These are phyloP conservation scores for Tremellales sp. DNA, from an alignment of 1,284 basidiomycete genomes.

Conservation along the genomic window DNA sequence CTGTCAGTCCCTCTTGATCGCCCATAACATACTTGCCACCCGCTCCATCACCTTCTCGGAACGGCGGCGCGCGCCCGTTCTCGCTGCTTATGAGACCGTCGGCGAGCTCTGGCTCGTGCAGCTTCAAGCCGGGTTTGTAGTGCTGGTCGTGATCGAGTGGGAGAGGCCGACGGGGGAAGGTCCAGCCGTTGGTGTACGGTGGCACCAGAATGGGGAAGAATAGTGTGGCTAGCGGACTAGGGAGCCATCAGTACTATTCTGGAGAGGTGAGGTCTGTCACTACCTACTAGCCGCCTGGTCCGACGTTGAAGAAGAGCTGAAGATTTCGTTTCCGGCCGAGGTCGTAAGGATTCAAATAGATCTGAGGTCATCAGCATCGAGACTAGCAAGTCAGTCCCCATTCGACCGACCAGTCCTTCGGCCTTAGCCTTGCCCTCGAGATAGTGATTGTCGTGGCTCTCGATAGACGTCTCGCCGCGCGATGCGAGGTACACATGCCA, in stretches of 20 bases:
- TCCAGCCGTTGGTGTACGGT: conserved; percentile 80
- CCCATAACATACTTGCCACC: conserved; percentile 52
- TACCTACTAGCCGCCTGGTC: conserved; percentile 71
- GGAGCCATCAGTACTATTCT: not conserved
- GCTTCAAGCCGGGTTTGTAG: conserved; percentile 7
- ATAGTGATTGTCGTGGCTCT: conserved; percentile 78
- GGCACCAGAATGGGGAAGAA: conserved; percentile 73
- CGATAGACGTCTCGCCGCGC: conserved; percentile 85
- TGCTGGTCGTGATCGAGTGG: conserved; percentile 11
- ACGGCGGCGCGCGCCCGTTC: conserved; percentile 8
- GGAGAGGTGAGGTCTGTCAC: conserved; percentile 1
- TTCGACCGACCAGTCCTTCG: conserved; percentile 62
- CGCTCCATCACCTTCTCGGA: conserved; percentile 4
- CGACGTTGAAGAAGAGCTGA: conserved; percentile 82
- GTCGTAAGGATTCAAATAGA: conserved; percentile 88
- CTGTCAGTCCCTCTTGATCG: conserved; percentile 53
- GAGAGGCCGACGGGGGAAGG: conserved; percentile 50
- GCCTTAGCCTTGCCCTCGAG: conserved; percentile 67
- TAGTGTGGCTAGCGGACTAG: conserved; percentile 68
- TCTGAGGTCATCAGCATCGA: conserved; percentile 48
- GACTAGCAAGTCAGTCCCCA: not conserved
- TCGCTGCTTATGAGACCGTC: conserved; percentile 17
- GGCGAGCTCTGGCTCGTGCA: conserved; percentile 33
- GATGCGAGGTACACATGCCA: conserved; percentile 77
- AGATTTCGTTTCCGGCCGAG: conserved; percentile 74